phyloP scores from a whole-genome alignment of 2,329 filamentous ascomycete species.

The Microdochium nivale region DNA sequence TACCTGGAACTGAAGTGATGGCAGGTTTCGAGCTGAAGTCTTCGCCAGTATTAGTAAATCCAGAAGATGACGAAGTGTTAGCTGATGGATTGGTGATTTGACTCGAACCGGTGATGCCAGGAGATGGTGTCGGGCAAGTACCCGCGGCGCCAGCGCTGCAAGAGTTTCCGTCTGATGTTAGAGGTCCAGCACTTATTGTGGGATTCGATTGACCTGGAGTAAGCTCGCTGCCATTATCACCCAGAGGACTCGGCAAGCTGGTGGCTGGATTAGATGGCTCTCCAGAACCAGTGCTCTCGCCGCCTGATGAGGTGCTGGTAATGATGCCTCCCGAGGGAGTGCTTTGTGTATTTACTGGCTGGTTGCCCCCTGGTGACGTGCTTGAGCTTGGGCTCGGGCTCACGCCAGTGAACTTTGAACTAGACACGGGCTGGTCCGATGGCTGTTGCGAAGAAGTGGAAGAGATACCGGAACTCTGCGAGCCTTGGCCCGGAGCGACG shows the following conservation, averaged over 20 bases:
- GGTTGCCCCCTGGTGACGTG: background rate
- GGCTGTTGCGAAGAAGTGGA: too few species aligned
- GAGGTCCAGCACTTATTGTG: conserved; percentile 5
- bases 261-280: too few species aligned
- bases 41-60: background rate
- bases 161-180: background rate
- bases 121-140: background rate
- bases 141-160: background rate
- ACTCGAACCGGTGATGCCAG: background rate
- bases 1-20: background rate
- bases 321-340: background rate
- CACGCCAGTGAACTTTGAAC: too few species aligned
- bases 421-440: too few species aligned
- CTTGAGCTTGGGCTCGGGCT: background rate
- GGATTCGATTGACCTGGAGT: conserved; percentile 5
- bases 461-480: too few species aligned
- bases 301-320: background rate
- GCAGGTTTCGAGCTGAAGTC: background rate
- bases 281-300: background rate
- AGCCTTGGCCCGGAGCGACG: conserved; percentile 6
- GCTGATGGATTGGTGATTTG: background rate
- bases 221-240: conserved; percentile 1
- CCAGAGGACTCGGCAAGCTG: background rate
- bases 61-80: background rate
- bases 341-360: background rate